Conservation (phyloP, 345 rosid species). For the Acer campestre region DNA sequence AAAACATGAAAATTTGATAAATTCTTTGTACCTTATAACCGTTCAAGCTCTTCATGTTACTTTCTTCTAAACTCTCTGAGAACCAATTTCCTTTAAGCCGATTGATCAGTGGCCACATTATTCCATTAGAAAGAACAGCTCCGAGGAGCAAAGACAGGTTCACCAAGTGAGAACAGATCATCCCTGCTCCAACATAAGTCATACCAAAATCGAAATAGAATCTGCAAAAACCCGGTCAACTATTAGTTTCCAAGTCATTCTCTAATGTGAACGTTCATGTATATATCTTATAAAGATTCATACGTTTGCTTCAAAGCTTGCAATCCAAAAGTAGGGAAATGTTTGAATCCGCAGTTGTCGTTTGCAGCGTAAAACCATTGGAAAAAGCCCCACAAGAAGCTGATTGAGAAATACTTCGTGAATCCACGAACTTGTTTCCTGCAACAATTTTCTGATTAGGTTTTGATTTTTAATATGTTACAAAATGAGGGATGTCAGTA, state of each 20-base stretch:
- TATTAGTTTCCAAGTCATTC: background rate
- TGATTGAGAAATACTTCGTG: conserved; percentile 69
- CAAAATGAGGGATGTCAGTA: background rate
- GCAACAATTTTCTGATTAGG: conserved; percentile 19
- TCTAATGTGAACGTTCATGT: too few species aligned
- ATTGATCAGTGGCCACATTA: conserved; percentile 90
- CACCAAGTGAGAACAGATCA: conserved; percentile 92
- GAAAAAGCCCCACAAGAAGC: conserved; percentile 92
- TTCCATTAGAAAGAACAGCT: conserved; percentile 75
- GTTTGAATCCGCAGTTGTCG: conserved; percentile 72
- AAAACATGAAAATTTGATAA: background rate
- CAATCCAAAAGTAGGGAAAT: conserved; percentile 87
- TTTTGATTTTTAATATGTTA: background rate
- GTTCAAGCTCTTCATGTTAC: conserved; percentile 80
- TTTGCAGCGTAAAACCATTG: conserved; percentile 82
- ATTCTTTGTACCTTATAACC: conserved; percentile 72
- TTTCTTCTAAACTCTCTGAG: conserved; percentile 56
- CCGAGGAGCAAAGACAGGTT: conserved; percentile 85
- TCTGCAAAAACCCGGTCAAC: conserved; percentile 33
- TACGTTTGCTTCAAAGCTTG: conserved; percentile 90
- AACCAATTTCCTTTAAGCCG: conserved; percentile 81
- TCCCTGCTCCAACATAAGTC: conserved; percentile 91
- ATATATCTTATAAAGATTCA: background rate
- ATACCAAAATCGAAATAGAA: conserved; percentile 86
- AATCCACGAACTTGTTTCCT: conserved; percentile 82